These are phyloP conservation scores for Fusarium xylarioides DNA, from an alignment of 2,329 filamentous ascomycete genomes.

Conservation along the genomic window DNA sequence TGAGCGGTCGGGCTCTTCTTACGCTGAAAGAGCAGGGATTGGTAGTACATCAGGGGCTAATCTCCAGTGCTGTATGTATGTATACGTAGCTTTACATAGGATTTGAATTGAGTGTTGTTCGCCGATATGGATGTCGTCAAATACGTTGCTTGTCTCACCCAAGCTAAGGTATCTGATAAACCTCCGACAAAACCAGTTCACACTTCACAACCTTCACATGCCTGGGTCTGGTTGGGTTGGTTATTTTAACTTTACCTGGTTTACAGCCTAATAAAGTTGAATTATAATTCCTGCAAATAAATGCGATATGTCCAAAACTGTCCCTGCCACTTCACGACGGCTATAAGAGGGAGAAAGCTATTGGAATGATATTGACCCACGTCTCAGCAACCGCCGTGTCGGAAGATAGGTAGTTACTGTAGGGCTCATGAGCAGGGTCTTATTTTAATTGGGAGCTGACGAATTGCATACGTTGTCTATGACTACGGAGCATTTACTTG, in stretches of 20 bases:
- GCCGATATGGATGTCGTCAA: neutral
- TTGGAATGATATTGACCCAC: conserved; percentile 35
- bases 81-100: neutral
- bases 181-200: neutral
- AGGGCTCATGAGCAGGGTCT: conserved; percentile 11
- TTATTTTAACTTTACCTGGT: neutral
- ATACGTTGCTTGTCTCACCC: neutral
- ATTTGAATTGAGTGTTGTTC: conserved; percentile 1
- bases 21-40: neutral
- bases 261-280: neutral
- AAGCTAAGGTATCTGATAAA: neutral
- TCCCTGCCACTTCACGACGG: neutral
- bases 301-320: neutral
- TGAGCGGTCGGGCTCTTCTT: conserved; percentile 7
- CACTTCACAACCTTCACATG: neutral
- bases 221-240: neutral
- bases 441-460: conserved; percentile 3
- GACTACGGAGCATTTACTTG: neutral
- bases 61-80: neutral
- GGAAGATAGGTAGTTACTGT: neutral
- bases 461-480: conserved; percentile 14
- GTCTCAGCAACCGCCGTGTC: conserved; percentile 14
- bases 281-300: neutral
- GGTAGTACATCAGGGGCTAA: conserved; percentile 18
- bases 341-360: conserved; percentile 6